Evolutionary conservation across 306 rosid genomes (phyloP), one percentile per base, ranked within the genome.

Genomic region (Fagus crenata): DNA sequence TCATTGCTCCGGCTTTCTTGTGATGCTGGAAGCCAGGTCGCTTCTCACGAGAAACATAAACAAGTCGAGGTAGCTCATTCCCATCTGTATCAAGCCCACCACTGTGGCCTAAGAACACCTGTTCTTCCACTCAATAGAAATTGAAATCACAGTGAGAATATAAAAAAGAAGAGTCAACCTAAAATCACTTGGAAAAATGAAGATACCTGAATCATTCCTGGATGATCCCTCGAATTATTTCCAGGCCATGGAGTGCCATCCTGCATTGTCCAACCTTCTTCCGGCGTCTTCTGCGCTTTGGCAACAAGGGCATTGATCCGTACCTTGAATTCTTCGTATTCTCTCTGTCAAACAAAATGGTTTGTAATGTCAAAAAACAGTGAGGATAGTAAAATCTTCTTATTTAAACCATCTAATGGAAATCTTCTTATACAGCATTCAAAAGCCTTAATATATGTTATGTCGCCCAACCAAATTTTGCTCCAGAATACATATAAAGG

Each of bases 251-350:
- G 87, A 73, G 99, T 96, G 76, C 99, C 99, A 87, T 96, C 99
- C 87, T 96, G 98, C 99, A 96, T 96, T 74, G 98, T 92, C 99
- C 99, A 96, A 79, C 99, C 99, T 92, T 96, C 99, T 82, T 96
- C 99, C 5, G 99, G 99, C 89, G 81, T 91, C 89, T 96, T 96
- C 77, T 92, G 99, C 73, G 98, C 99, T 82, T 92, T 96, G 67
- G 96, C 97, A 67, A 92, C 99, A 51, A 92, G 91, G 37, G 96
- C 96, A 87, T 96, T 96, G 88, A 87, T 91, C 64, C 92, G 79
- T 68, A 96, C 71, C 91, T 96, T 96, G 88, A 91, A 96, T 85
- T 96, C 99, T 86, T 96, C 99, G 69, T 96, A 96, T 81, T 92
- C 97, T 83, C 99, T 92, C 99, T 96, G 89, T 65, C n/a, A 81